Base-by-base conservation (phyloP, 805 yeast genomes). In the Schizosaccharomyces cryophilus region DNA sequence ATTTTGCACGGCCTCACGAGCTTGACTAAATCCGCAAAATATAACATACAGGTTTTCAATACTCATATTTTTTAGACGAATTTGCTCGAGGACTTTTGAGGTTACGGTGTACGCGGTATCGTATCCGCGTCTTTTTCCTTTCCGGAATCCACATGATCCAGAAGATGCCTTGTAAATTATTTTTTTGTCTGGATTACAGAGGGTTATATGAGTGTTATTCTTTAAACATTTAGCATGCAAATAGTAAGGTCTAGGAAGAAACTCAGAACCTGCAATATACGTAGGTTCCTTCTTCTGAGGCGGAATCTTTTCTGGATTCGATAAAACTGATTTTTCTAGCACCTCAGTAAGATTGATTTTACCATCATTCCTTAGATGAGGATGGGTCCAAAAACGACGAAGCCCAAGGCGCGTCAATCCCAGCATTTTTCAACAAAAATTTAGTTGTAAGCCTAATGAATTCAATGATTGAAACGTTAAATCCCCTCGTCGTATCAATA, bases 151-250 rank as follows among this genome's bases (percentile, higher is more conserved):
- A 26, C 26, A 29, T 6, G 60, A n/a, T 35, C 60, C 60, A n/a
- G 29, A 21, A 13, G 60, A 56, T 13, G 60, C 60, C 13, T 76
- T 3, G 35, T 11, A 29, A 11, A 51, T 51, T 4, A 51, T 51
- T 21, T 24, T 21, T 21, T 29, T 51, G 9, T 51, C 56, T 7
- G 56, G 30, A 11, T 17, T 17, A n/a, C 56, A 51, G 5, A 51
- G 35, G 7, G 56, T 51, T 4, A 51, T n/a, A 29, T 51, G 56
- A 13, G 56, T 51, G 56, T 51, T 51, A 29, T 51, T 51, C 30
- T 51, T 51, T 17, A 21, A 24, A 29, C 56, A 51, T 51, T 51
- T 51, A 13, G 35, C 56, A 51, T 51, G 56, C 30, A 51, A 29
- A 17, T 24, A 24, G 26, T 24, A 51, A 17, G 56, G 56, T 4